Conservation (phyloP, 2,329 filamentous ascomycete species). For the Colletotrichum tropicicola region DNA sequence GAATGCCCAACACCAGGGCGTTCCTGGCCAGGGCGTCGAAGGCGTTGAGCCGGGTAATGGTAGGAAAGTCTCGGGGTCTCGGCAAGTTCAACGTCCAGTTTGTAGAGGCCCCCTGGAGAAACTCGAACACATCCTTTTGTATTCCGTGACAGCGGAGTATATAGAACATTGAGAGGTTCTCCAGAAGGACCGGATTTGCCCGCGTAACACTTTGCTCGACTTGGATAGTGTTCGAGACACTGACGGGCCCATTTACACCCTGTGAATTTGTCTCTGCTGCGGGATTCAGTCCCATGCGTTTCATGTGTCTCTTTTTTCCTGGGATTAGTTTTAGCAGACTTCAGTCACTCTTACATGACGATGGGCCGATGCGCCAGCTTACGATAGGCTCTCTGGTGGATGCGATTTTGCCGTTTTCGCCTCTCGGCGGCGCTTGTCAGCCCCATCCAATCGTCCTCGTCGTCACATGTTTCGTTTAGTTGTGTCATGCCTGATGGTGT, state of each 20-base stretch:
- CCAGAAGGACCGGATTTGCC: not conserved
- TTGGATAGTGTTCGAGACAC: too few species aligned
- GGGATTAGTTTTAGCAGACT: not conserved
- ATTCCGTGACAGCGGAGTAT: not conserved
- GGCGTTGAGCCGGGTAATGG: not conserved
- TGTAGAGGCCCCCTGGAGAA: not conserved
- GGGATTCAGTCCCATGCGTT: too few species aligned
- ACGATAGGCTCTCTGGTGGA: constrained; percentile 37
- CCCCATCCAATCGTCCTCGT: constrained; percentile 38
- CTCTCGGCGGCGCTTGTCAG: constrained; percentile 31
- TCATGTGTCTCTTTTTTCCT: too few species aligned
- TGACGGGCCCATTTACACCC: too few species aligned
- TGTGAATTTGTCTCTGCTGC: too few species aligned
- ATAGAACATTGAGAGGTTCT: not conserved
- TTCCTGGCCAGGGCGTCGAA: not conserved
- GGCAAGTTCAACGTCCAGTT: not conserved
- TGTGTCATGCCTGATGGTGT: too few species aligned
- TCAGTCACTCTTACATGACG: not conserved
- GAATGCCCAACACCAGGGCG: not conserved
- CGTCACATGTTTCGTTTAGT: too few species aligned
- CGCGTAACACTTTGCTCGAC: too few species aligned
- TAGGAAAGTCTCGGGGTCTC: not conserved
- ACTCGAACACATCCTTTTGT: not conserved
- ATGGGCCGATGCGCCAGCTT: not conserved
- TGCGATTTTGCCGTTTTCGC: constrained; percentile 37